Conservation (phyloP, 202 grass and related monocot genomes). For the Panicum virgatum region DNA sequence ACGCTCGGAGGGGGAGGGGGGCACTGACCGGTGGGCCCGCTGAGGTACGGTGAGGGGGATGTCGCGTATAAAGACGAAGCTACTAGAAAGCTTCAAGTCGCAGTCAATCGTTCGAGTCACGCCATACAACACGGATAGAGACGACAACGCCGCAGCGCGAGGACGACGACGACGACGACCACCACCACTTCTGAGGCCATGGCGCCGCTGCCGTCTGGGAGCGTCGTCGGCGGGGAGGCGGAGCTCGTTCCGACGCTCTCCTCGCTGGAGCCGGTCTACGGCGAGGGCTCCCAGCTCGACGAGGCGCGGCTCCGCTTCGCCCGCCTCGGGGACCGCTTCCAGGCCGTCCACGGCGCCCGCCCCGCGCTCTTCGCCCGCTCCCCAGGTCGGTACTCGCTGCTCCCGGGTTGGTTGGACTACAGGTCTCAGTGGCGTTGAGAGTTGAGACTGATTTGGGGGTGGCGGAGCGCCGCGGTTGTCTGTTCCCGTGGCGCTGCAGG, state of each 20-base stretch:
- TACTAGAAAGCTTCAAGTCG: neutral
- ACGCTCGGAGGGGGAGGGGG: neutral
- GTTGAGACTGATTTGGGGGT: neutral
- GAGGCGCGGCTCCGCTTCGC: slow-evolving; percentile 86
- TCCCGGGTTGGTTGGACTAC: neutral
- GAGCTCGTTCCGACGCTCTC: slow-evolving; percentile 62
- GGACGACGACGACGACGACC: neutral
- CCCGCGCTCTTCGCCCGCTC: slow-evolving; percentile 80
- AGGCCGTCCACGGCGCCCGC: slow-evolving; percentile 52
- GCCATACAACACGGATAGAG: slow-evolving; percentile 37
- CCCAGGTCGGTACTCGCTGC: slow-evolving; percentile 52
- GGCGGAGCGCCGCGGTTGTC: neutral
- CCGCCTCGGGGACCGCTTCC: slow-evolving; percentile 74
- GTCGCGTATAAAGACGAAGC: neutral
- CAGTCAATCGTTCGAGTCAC: neutral
- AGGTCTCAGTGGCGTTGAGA: neutral
- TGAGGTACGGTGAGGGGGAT: neutral
- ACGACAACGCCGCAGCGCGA: neutral
- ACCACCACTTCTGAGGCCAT: neutral
- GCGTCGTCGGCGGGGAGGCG: slow-evolving; percentile 30
- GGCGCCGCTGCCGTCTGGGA: neutral
- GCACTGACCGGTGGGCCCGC: neutral
- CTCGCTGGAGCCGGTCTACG: slow-evolving; percentile 76
- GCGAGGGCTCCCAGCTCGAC: slow-evolving; percentile 62
- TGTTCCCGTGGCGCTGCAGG: slow-evolving; percentile 34